Base-by-base conservation (phyloP, 2,329 filamentous ascomycete genomes). In the Colletotrichum tropicale region DNA sequence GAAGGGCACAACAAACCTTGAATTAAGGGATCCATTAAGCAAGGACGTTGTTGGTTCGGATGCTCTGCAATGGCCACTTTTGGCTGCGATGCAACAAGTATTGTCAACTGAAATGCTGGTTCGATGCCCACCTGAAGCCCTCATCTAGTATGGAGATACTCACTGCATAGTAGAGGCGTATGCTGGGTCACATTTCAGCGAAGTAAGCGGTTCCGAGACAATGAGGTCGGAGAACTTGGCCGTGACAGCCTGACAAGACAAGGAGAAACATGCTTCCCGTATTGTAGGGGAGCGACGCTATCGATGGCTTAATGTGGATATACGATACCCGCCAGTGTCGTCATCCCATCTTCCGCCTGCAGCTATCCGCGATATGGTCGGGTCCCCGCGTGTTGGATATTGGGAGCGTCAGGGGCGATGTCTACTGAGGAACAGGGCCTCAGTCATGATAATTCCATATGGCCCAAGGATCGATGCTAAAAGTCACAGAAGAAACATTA, bases 271-370 rank as follows among this genome's bases (percentile, higher is more conserved):
- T 61, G 48, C 26, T 24, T 48, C 18, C 43, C n/a, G 6, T 61
- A n/a, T 64, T 52, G 58, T 26, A 56, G 43, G 34, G 8, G 34
- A 60, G 28, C 36, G 43, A 36, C 52, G 38, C 18, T 32, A 26
- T 32, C 12, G 61, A 66, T 70, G 66, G 71, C 52, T 61, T n/a
- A 28, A 60, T 61, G 66, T 66, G 74, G 66, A 71, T 38, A 16
- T n/a, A 28, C 60, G 21, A 26, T 48, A 71, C 61, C 66, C 66
- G 60, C 24, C 48, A 55, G 38, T 75, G 74, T 76, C 74, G 74
- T 76, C 74, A 76, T 76, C 26, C 52, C 66, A 74, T 55, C 66
- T 75, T 28, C 43, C 38, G 52, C 28, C 60, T 76, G 71, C 71
- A 62, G 52, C 30, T 30, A 66, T 52, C 66, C 61, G 71, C 43